phyloP scores from a whole-genome alignment of 1,284 basidiomycete genomes.

The Testicularia cyperi region DNA sequence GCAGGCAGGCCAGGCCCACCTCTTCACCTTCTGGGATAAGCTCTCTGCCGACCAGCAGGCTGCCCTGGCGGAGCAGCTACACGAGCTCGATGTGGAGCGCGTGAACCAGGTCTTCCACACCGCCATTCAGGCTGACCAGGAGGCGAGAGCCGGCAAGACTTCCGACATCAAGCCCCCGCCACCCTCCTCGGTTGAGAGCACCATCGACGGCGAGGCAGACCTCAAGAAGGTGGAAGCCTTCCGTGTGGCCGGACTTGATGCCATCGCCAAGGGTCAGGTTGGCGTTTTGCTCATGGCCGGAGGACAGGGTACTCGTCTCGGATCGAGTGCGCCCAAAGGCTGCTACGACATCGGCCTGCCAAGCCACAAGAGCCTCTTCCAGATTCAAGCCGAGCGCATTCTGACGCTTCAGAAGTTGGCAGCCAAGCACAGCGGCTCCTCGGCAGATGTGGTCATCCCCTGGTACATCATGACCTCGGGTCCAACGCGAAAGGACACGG shows the following conservation, averaged over 20 bases:
- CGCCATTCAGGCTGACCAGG: slow-evolving; percentile 72
- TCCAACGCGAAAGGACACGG: slow-evolving; percentile 84
- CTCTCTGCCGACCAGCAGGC: slow-evolving; percentile 71
- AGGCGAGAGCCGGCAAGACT: slow-evolving; percentile 62
- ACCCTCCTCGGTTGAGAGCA: slow-evolving; percentile 35
- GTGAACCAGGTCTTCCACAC: slow-evolving; percentile 85
- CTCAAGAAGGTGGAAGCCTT: slow-evolving; percentile 64
- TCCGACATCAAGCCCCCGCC: slow-evolving; percentile 54
- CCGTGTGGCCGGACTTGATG: slow-evolving; percentile 72
- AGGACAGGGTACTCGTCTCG: slow-evolving; percentile 92
- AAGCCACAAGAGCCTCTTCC: slow-evolving; percentile 89
- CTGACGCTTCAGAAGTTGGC: slow-evolving; percentile 77
- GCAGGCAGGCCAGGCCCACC: slow-evolving; percentile 80
- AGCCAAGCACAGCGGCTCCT: slow-evolving; percentile 62
- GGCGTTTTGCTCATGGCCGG: slow-evolving; percentile 96
- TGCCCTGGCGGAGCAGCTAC: slow-evolving; percentile 73
- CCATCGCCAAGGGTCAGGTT: slow-evolving; percentile 78
- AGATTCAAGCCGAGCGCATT: slow-evolving; percentile 94
- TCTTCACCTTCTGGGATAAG: slow-evolving; percentile 81
- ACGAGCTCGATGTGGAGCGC: slow-evolving; percentile 79
- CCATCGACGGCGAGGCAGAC: slow-evolving; percentile 41
- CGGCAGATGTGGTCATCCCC: slow-evolving; percentile 70
- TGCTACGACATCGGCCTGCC: slow-evolving; percentile 96
- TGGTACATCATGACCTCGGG: slow-evolving; percentile 99
- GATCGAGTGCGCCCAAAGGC: slow-evolving; percentile 89